Evolutionary conservation across 352 stramenopile genomes (phyloP), one percentile per base, ranked within the genome.

Genomic region (Phytophthora pini): DNA sequence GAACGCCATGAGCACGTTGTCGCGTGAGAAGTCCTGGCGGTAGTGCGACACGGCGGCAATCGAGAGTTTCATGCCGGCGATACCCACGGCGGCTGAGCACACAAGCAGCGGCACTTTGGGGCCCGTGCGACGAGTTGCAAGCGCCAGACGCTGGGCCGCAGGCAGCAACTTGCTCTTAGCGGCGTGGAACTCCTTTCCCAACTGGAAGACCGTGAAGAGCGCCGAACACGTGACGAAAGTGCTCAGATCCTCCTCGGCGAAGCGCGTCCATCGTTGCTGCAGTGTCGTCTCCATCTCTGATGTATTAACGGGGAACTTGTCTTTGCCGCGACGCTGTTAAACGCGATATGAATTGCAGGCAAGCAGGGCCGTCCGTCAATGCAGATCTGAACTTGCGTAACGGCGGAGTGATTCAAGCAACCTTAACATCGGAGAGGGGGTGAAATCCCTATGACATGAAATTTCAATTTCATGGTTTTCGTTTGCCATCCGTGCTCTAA

Each of bases 31-130:
- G 68, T 89, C 80, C 43, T 82, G 70, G 13, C 80, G 80, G 36
- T 62, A 68, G 50, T 79, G 66, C 41, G 77, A 70, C 44, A 89
- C 80, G 7, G 66, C 74, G 0, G 58, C 59, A 51, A 87, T 71
- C 40, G 67, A 80, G 31, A 84, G 39, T 61, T 89, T 89, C 73
- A 89, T 86, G 39, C 76, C 80, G 32, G 78, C 65, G 40, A 89
- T 82, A 17, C 77, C 80, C 2, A 87, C 65, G 5, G 74, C 72
- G 0, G 72, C 63, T 0, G 80, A 85, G 48, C 72, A 57, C 34
- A 74, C 65, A 11, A 84, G 65, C 15, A 74, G 41, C 20, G 76
- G 80, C 38, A 86, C 51, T 46, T 81, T 72, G 36, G 68, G 73
- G 9, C 55, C 38, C 12, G 80, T 82, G 26, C 62, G 72, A 7